phyloP scores from a whole-genome alignment of 805 yeast species.

The Myxozyma neotropica region DNA sequence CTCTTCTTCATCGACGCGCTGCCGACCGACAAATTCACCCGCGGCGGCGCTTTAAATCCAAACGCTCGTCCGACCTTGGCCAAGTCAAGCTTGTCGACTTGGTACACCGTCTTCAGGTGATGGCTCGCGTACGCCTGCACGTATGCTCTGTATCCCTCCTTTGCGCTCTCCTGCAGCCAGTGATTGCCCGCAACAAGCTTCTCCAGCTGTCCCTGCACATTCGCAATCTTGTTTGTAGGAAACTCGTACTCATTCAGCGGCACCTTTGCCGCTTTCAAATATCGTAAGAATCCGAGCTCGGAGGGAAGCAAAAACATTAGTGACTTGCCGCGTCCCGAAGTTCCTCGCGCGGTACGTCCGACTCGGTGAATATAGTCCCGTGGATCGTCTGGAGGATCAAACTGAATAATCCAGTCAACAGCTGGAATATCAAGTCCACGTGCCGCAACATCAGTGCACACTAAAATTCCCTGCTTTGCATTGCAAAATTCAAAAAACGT shows the following conservation, averaged over 20 bases:
- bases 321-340: slow-evolving; percentile 86
- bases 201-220: slow-evolving; percentile 90
- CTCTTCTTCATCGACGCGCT: slow-evolving; percentile 10
- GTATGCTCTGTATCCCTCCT: slow-evolving; percentile 96
- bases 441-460: slow-evolving; percentile 99
- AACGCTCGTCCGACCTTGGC: slow-evolving; percentile 93
- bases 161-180: slow-evolving; percentile 88
- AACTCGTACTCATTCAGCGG: slow-evolving; percentile 97
- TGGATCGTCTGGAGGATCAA: slow-evolving; percentile 99
- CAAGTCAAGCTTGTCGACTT: slow-evolving; percentile 90
- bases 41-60: slow-evolving; percentile 91
- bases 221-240: slow-evolving; percentile 91
- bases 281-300: slow-evolving; percentile 92
- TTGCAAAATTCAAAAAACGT: slow-evolving; percentile 98
- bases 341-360: slow-evolving; percentile 95
- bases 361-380: slow-evolving; percentile 98
- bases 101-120: slow-evolving; percentile 93
- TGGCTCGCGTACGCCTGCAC: slow-evolving; percentile 97
- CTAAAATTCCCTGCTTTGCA: slow-evolving; percentile 88
- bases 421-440: slow-evolving; percentile 98
- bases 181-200: slow-evolving; percentile 89
- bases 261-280: slow-evolving; percentile 93
- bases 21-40: slow-evolving; percentile 89
- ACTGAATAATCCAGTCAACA: slow-evolving; percentile 98
- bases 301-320: slow-evolving; percentile 93